Percentiles rank a stretch among this genome's conserved stretches.
Conservation (phyloP, 306 rosid species). For the Alnus glutinosa region DNA sequence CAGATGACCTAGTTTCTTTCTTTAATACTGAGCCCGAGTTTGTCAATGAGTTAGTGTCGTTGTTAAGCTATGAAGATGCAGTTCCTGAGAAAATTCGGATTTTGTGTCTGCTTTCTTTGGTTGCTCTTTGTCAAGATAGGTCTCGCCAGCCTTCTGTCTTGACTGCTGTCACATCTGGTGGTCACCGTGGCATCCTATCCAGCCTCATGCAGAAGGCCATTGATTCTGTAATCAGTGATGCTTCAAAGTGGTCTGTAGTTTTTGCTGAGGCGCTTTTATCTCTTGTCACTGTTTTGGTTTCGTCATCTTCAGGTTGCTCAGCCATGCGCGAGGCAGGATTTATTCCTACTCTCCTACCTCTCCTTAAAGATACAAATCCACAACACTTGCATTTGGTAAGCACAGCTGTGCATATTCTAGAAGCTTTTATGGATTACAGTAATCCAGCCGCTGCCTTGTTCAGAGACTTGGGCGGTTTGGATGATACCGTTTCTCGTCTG, state of each 20-base stretch:
- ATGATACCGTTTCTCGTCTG: constrained; percentile 84
- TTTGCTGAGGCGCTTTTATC: constrained; percentile 91
- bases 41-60: constrained; percentile 82
- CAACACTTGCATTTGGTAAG: constrained; percentile 95
- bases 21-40: constrained; percentile 96
- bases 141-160: constrained; percentile 78
- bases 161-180: constrained; percentile 94
- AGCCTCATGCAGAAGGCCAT: constrained; percentile 96
- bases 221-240: constrained; percentile 64
- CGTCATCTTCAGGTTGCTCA: constrained; percentile 92
- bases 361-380: constrained; percentile 84
- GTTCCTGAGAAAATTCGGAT: constrained; percentile 78
- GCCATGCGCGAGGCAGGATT: constrained; percentile 98
- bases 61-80: constrained; percentile 85
- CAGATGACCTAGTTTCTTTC: constrained; percentile 79
- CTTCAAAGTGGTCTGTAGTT: constrained; percentile 78
- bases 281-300: constrained; percentile 87
- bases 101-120: constrained; percentile 79
- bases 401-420: constrained; percentile 89
- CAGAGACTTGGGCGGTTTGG: constrained; percentile 98
- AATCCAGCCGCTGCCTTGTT: constrained; percentile 94
- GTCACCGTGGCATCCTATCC: constrained; percentile 92
- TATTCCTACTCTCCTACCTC: constrained; percentile 91
- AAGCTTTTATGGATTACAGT: constrained; percentile 97
- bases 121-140: constrained; percentile 95